Evolutionary conservation across 2,329 filamentous ascomycete species (phyloP), one percentile per base, ranked within the genome.

Genomic region (Trichoderma cornu-damae): DNA sequence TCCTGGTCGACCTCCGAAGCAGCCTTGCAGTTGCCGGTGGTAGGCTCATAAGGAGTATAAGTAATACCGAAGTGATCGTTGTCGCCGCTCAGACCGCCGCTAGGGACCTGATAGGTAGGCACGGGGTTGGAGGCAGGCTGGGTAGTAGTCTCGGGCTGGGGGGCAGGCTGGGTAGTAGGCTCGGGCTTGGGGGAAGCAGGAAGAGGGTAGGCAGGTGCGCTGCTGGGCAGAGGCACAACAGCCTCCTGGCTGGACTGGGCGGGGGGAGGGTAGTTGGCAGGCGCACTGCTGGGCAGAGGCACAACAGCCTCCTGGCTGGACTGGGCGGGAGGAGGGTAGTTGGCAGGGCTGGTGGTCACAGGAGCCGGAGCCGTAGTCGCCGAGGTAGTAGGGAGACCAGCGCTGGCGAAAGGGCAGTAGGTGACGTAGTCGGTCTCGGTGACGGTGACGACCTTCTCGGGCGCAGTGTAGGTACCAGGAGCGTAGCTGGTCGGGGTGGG

Each of bases 391-490:
- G 71, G 63, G 24, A 73, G 67, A 59, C 73, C 70, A 48, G 72
- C 68, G 60, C 75, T 77, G 65, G 77, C 77, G 74, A 81, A 87
- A 61, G 88, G 87, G 82, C 88, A 90, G 77, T 84, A 80, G 65
- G 87, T 79, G 66, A 89, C 83, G 65, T 79, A 82, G 72, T 80
- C 78, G 62, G 85, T 89, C 75, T 84, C 79, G 63, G 83, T 87
- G 66, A 89, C 77, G 62, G 87, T 90, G 62, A 88, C 81, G 52
- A 82, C 79, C 66, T 82, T 76, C 70, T 83, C 81, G 50, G 85
- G 80, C 67, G 84, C 82, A 63, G 84, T 87, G 81, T 91, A 92
- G 67, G 84, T 89, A 63, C 87, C 88, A 51, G 88, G 85, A 60
- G 74, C 74, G 73, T 84, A 84, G 66, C 77, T 82, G 62, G 82